Evolutionary conservation across 352 stramenopile species (phyloP), one percentile per base, ranked within the genome.

Genomic region (Pythium rishiriense): DNA sequence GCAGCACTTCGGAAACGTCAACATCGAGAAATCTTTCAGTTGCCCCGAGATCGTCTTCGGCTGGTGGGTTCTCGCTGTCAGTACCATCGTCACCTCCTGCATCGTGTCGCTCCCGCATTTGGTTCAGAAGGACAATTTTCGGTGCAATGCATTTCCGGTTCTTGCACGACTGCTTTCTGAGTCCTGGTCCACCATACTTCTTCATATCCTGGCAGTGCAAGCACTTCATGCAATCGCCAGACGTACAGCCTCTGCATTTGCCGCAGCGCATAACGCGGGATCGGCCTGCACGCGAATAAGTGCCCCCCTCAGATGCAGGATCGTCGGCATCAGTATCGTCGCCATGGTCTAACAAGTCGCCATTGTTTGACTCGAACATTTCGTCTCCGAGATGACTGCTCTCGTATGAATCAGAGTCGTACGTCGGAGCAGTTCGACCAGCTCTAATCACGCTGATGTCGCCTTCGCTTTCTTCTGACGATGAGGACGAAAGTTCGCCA

Each of bases 141-240:
- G 83, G 83, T 17, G 69, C 67, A 66, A 90, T 78, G 45, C 84
- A 92, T 55, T 90, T 91, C 41, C 83, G 81, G 42, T 77, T 76
- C 58, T 92, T 92, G 69, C 85, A 94, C 25, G 83, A 92, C 69
- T 93, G 85, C 50, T 94, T 94, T 26, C 85, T 75, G 28, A 90
- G 69, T 57, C 85, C 85, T 28, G 83, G 85, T 22, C 85, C 85
- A 59, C 85, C 85, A 42, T 93, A 91, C 51, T 94, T 94, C 68
- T 91, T 91, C 85, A 91, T 94, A 48, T 94, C 85, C 54, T 81
- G 68, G 46, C 85, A 94, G 54, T 93, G 78, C 35, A 75, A 78
- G 59, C 85, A 94, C 50, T 87, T 89, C 70, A 90, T 72, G 60
- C 85, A 94, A 50, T 94, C 85, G 17, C 77, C 70, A 25, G 86